Percentiles rank a stretch among this genome's conserved stretches.
These are phyloP conservation scores for Nepenthes alata DNA, from an alignment of 179 eudicot genomes.

Conservation along the genomic window DNA sequence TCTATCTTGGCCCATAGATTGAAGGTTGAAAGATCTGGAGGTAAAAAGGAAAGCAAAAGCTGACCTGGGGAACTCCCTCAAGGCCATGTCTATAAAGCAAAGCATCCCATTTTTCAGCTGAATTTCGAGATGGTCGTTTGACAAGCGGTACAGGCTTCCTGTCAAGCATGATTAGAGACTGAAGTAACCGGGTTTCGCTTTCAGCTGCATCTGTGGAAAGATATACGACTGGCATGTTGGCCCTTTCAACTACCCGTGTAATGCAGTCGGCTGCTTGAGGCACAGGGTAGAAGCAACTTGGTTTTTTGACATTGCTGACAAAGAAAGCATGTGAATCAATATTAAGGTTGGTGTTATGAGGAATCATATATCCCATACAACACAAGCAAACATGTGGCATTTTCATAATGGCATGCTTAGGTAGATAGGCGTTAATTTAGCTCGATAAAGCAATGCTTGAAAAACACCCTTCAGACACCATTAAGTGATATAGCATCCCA, in stretches of 20 bases:
- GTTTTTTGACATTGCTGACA: slow-evolving; percentile 79
- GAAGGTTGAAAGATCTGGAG: no score
- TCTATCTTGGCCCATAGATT: background rate
- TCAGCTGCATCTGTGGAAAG: slow-evolving; percentile 97
- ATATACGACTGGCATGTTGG: slow-evolving; percentile 71
- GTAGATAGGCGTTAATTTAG: no score
- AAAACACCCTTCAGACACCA: no score
- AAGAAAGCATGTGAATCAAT: background rate
- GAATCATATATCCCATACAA: background rate
- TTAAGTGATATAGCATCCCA: no score
- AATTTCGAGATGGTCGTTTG: slow-evolving; percentile 57
- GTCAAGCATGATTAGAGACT: slow-evolving; percentile 49
- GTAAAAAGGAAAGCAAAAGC: slow-evolving; percentile 8
- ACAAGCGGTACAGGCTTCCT: slow-evolving; percentile 82
- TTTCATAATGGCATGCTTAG: background rate
- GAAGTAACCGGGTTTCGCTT: slow-evolving; percentile 81
- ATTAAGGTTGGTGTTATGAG: background rate
- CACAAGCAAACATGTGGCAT: background rate
- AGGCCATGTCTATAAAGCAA: slow-evolving; percentile 72
- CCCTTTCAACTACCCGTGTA: slow-evolving; percentile 58
- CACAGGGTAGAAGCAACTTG: slow-evolving; percentile 84
- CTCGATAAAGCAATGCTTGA: no score
- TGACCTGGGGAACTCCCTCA: slow-evolving; percentile 70
- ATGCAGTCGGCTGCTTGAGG: slow-evolving; percentile 98
- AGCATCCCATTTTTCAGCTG: slow-evolving; percentile 99